Conservation (phyloP, 345 rosid genomes). For the Linum trigynum region DNA sequence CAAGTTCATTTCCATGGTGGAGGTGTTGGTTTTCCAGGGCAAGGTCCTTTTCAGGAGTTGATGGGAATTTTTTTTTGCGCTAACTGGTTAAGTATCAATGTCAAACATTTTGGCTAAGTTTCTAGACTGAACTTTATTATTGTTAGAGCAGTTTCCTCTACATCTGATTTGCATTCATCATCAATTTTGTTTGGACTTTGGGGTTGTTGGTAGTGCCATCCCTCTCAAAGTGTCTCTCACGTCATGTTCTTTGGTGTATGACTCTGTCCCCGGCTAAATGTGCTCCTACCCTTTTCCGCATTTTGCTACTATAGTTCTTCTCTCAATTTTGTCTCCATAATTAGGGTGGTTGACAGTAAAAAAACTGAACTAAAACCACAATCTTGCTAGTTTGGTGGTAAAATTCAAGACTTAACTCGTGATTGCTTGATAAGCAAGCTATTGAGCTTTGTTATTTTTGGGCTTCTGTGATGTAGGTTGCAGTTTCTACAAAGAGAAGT, state of each 20-base stretch:
- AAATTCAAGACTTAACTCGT: too few species aligned
- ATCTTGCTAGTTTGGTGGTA: too few species aligned
- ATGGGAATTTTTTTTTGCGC: not conserved
- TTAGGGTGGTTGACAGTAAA: too few species aligned
- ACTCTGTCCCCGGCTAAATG: not conserved
- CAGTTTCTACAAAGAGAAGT: slow-evolving; percentile 81
- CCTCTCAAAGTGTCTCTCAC: not conserved
- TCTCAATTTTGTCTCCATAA: too few species aligned
- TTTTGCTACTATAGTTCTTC: not conserved
- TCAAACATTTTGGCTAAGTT: not conserved
- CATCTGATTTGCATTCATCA: not conserved
- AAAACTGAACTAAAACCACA: too few species aligned
- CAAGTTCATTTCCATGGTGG: too few species aligned
- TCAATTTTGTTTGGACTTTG: not conserved
- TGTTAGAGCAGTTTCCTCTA: not conserved
- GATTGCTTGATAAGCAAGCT: not conserved
- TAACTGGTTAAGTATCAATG: not conserved
- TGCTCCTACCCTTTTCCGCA: not conserved
- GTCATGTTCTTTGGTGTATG: not conserved
- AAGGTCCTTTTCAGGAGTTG: not conserved
- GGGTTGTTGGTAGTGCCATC: not conserved
- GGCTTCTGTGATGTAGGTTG: slow-evolving; percentile 38
- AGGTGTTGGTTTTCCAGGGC: too few species aligned
- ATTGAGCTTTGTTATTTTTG: not conserved
- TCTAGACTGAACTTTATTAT: not conserved